phyloP scores from a whole-genome alignment of 2,329 filamentous ascomycete genomes.

The Diaporthe citri region DNA sequence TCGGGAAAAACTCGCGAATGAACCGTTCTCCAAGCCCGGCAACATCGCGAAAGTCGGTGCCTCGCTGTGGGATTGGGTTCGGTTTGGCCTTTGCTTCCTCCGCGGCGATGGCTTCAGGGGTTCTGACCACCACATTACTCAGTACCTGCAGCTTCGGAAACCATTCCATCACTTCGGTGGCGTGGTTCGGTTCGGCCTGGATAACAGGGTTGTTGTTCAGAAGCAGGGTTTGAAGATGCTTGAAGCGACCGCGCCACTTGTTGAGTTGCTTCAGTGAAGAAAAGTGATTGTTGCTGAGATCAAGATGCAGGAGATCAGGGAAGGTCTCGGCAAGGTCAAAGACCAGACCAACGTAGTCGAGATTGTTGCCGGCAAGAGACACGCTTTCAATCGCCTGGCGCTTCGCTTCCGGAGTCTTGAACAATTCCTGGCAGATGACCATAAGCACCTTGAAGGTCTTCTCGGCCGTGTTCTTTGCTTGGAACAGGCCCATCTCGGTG shows the following conservation, averaged over 20 bases:
- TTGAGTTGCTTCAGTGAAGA: conserved; percentile 75
- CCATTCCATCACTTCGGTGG: conserved; percentile 80
- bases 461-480: conserved; percentile 75
- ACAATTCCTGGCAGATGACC: conserved; percentile 83
- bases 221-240: conserved; percentile 83
- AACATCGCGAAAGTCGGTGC: conserved; percentile 80
- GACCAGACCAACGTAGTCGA: conserved; percentile 79
- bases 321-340: conserved; percentile 83
- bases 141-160: conserved; percentile 85
- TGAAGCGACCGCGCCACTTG: conserved; percentile 84
- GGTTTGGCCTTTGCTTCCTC: conserved; percentile 62
- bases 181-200: conserved; percentile 71
- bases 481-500: conserved; percentile 80
- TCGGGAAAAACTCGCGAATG: conserved; percentile 77
- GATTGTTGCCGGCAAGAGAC: conserved; percentile 83
- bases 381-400: conserved; percentile 85
- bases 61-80: conserved; percentile 71
- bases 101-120: conserved; percentile 75
- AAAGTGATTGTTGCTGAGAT: conserved; percentile 88
- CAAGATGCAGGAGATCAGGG: conserved; percentile 87
- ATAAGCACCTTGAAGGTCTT: conserved; percentile 96
- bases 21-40: conserved; percentile 82
- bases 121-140: conserved; percentile 81
- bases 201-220: conserved; percentile 84
- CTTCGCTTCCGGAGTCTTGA: conserved; percentile 79